These are phyloP conservation scores for Blastomyces gilchristii DNA, from an alignment of 2,329 filamentous ascomycete species.

Conservation along the genomic window DNA sequence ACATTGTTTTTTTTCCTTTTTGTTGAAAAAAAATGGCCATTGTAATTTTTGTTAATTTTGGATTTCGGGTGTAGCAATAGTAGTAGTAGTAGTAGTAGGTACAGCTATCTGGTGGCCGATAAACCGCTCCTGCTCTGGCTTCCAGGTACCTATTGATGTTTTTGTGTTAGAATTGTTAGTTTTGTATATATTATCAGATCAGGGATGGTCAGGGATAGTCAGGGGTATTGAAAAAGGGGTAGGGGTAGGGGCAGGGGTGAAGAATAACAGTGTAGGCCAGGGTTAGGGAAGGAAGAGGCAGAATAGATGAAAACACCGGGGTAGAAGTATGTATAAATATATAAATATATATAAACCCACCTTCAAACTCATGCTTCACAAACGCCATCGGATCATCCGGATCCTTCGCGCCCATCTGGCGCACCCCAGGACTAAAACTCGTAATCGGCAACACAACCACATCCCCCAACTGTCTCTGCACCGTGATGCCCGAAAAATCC, in stretches of 20 bases:
- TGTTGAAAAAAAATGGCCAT: too few species aligned
- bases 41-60: too few species aligned
- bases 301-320: not conserved
- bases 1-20: too few species aligned
- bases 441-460: slow-evolving; percentile 92
- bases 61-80: too few species aligned
- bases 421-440: slow-evolving; percentile 89
- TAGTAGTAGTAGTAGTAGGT: too few species aligned
- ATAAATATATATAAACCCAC: slow-evolving; percentile 40
- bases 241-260: not conserved
- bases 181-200: too few species aligned
- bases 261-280: too few species aligned
- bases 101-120: too few species aligned
- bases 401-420: slow-evolving; percentile 84
- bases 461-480: slow-evolving; percentile 79
- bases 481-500: slow-evolving; percentile 81
- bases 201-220: too few species aligned
- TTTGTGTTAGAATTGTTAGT: not conserved
- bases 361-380: slow-evolving; percentile 94
- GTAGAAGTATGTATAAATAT: not conserved
- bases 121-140: not conserved
- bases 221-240: not conserved
- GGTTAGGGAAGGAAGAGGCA: too few species aligned
- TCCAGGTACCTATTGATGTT: not conserved
- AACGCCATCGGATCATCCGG: slow-evolving; percentile 91